These are phyloP conservation scores for Serpula lacrymans DNA, from an alignment of 768 basidiomycete species.

Conservation along the genomic window DNA sequence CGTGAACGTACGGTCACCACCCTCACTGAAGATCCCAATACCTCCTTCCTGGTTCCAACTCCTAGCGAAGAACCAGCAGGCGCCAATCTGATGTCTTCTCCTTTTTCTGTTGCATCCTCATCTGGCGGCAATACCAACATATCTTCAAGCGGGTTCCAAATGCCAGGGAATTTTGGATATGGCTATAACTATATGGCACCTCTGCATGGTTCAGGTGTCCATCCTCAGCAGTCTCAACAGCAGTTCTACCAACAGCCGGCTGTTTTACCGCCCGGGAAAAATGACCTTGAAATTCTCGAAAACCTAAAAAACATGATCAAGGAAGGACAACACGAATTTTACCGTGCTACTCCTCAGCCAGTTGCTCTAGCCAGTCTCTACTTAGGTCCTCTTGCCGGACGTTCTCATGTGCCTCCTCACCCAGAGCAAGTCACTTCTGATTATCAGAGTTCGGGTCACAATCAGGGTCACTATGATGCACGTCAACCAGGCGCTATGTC, in stretches of 20 bases:
- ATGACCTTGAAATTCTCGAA: conserved; percentile 72
- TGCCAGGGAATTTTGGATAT: conserved; percentile 36
- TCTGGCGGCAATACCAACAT: conserved; percentile 25
- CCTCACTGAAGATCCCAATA: conserved; percentile 57
- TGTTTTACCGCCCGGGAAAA: conserved; percentile 50
- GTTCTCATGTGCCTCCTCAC: conserved; percentile 30
- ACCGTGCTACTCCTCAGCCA: conserved; percentile 63
- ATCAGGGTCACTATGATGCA: conserved; percentile 8
- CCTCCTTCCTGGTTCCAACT: conserved; percentile 48
- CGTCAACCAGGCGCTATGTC: conserved; percentile 10
- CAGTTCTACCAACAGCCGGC: conserved; percentile 22
- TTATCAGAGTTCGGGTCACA: conserved; percentile 7
- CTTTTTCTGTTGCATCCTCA: conserved; percentile 35
- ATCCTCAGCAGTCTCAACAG: conserved; percentile 24
- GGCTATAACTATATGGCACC: conserved; percentile 31
- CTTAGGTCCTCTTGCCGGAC: conserved; percentile 43
- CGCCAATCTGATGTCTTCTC: conserved; percentile 33
- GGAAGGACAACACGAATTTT: conserved; percentile 69
- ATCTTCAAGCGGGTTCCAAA: conserved; percentile 30
- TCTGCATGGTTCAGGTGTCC: conserved; percentile 27
- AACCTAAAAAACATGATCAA: conserved; percentile 73
- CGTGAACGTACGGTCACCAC: conserved; percentile 70
- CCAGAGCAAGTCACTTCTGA: conserved; percentile 32
- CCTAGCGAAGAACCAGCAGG: conserved; percentile 48
- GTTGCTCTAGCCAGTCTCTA: conserved; percentile 61